A percentile compares a stretch with the other conserved stretches of the same genome.
Evolutionary conservation across 345 rosid species (phyloP).

Genomic region (Acer yangbiense): DNA sequence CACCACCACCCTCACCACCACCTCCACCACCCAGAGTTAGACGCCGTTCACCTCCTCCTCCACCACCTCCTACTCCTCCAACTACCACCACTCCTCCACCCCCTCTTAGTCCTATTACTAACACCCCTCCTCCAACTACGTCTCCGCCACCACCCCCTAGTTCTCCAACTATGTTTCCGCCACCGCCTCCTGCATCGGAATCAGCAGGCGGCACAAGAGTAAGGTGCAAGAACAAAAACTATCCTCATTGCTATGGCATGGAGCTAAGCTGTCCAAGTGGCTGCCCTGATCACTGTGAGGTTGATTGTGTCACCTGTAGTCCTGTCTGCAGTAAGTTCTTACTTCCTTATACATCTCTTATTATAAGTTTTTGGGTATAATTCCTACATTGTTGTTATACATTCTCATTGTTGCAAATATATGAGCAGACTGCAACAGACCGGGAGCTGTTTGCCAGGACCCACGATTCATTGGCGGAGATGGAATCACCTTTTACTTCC

Average conservation of each 20-base stretch:
- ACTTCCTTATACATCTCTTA: background rate
- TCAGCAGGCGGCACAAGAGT: constrained; percentile 1
- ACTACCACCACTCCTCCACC: background rate
- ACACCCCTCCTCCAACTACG: background rate
- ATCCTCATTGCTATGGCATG: constrained; percentile 17
- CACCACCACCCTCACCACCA: constrained; percentile 4
- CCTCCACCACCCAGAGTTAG: background rate
- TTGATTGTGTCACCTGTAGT: constrained; percentile 32
- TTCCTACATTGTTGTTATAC: too few relatives aligned
- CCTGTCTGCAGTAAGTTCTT: constrained; percentile 34
- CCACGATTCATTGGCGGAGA: constrained; percentile 60
- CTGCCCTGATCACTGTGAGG: constrained; percentile 30
- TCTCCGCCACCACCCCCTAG: background rate
- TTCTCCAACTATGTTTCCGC: too few relatives aligned
- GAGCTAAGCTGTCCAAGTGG: constrained; percentile 20
- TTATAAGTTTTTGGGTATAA: too few relatives aligned
- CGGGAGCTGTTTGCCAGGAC: constrained; percentile 56
- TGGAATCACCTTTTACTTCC: constrained; percentile 59
- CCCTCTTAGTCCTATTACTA: background rate
- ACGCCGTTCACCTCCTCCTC: constrained; percentile 1
- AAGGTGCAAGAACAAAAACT: constrained; percentile 24
- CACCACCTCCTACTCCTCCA: background rate
- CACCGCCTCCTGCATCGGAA: background rate
- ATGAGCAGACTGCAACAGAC: constrained; percentile 36
- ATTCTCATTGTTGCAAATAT: constrained; percentile 1